Conservation (phyloP, 306 rosid genomes). For the Citrullus amarus region DNA sequence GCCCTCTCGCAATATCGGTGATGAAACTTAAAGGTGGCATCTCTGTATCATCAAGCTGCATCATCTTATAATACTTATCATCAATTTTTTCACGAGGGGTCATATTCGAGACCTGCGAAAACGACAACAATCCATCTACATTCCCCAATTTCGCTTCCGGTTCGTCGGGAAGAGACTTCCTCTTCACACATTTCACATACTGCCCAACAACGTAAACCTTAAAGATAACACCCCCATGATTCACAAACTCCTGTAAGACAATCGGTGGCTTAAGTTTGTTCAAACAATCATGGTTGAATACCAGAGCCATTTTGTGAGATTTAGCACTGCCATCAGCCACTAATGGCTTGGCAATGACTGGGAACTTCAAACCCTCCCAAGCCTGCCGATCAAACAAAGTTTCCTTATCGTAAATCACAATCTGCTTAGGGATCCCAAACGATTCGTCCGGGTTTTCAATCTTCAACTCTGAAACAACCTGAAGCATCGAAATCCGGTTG, state of each 20-base stretch:
- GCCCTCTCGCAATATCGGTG: slow-evolving; percentile 49
- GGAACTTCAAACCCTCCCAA: slow-evolving; percentile 66
- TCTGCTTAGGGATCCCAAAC: slow-evolving; percentile 91
- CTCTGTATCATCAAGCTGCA: slow-evolving; percentile 70
- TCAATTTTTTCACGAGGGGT: slow-evolving; percentile 39
- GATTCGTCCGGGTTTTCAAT: slow-evolving; percentile 37
- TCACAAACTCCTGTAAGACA: slow-evolving; percentile 81
- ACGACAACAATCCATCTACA: slow-evolving; percentile 50
- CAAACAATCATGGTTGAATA: slow-evolving; percentile 50
- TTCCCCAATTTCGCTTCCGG: slow-evolving; percentile 43
- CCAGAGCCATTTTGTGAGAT: slow-evolving; percentile 80
- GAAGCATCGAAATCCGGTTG: slow-evolving; percentile 86
- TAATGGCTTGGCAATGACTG: slow-evolving; percentile 75
- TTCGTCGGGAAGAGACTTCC: slow-evolving; percentile 82
- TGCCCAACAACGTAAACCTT: slow-evolving; percentile 81
- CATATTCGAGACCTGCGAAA: slow-evolving; percentile 78
- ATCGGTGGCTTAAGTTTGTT: slow-evolving; percentile 73
- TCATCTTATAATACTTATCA: slow-evolving; percentile 59
- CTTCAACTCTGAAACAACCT: slow-evolving; percentile 73
- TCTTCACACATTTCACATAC: slow-evolving; percentile 65
- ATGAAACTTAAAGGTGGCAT: slow-evolving; percentile 72
- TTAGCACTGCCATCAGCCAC: slow-evolving; percentile 90
- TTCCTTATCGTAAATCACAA: slow-evolving; percentile 70
- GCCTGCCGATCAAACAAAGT: slow-evolving; percentile 48
- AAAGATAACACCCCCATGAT: slow-evolving; percentile 87